These are phyloP conservation scores for Dispira simplex DNA, from an alignment of 192 early-diverging fungal species.

Conservation along the genomic window DNA sequence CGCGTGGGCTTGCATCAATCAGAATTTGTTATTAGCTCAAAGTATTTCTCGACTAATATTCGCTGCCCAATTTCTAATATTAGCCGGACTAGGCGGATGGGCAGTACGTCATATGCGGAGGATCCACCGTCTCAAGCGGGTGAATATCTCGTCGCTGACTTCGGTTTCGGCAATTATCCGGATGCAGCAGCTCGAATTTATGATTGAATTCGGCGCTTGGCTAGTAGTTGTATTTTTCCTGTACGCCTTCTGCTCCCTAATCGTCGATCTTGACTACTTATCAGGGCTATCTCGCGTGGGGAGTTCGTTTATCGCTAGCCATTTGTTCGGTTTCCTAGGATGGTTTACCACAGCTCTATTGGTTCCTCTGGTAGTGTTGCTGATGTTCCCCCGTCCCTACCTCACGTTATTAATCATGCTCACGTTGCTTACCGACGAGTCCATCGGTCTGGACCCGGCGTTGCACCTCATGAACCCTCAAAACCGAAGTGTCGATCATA, in stretches of 20 bases:
- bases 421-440: conserved; percentile 9
- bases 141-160: conserved; percentile 3
- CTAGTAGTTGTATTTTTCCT: not conserved
- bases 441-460: conserved; percentile 11
- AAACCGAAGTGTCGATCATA: not conserved
- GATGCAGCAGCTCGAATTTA: conserved; percentile 12
- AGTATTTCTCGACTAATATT: not conserved
- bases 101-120: conserved; percentile 5
- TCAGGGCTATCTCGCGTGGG: not conserved
- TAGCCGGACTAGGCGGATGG: conserved; percentile 1
- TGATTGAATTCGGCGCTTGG: conserved; percentile 6
- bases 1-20: not conserved
- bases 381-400: conserved; percentile 8
- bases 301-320: not conserved
- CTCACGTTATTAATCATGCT: conserved; percentile 8
- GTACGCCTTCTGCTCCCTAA: not conserved
- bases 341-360: not conserved
- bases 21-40: not conserved
- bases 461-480: conserved; percentile 4
- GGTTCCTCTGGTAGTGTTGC: not conserved
- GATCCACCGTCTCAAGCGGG: not conserved
- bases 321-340: not conserved
- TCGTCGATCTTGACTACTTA: not conserved
- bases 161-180: conserved; percentile 12
- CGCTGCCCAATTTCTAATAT: not conserved